phyloP scores from a whole-genome alignment of 2,329 filamentous ascomycete species.

The Colletotrichum sp. region DNA sequence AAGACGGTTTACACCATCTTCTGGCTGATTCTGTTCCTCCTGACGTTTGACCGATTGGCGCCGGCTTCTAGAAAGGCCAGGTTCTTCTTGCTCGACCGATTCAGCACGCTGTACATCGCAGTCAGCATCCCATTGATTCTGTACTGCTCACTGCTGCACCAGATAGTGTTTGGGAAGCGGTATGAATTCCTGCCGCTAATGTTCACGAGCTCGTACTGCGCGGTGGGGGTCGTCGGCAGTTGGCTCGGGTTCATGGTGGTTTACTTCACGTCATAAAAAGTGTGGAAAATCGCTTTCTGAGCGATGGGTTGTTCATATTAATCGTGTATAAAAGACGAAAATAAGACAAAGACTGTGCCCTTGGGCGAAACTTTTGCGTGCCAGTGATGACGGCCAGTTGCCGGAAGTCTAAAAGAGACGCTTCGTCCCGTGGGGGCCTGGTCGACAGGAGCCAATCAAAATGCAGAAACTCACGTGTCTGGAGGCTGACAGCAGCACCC shows the following conservation, averaged over 20 bases:
- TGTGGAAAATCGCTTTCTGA: not conserved
- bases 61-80: conserved; percentile 81
- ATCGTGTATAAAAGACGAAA: not conserved
- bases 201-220: conserved; percentile 95
- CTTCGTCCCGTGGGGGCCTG: conserved; percentile 14
- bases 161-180: conserved; percentile 78
- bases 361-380: conserved; percentile 4
- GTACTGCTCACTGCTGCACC: conserved; percentile 87
- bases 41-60: conserved; percentile 85
- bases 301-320: not conserved
- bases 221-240: conserved; percentile 92
- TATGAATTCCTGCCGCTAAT: conserved; percentile 94
- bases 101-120: conserved; percentile 87
- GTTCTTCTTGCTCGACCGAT: conserved; percentile 89
- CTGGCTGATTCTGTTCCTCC: conserved; percentile 87
- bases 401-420: conserved; percentile 15
- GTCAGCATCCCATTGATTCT: conserved; percentile 87
- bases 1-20: conserved; percentile 93
- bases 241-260: conserved; percentile 95
- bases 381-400: conserved; percentile 11
- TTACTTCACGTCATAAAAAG: conserved; percentile 69
- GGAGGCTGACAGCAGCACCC: conserved; percentile 22
- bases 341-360: not conserved
- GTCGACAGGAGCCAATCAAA: conserved; percentile 5
- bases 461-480: conserved; percentile 5